Conservation (phyloP, 1,139 yeast species). For the Scheffersomyces quercinus region DNA sequence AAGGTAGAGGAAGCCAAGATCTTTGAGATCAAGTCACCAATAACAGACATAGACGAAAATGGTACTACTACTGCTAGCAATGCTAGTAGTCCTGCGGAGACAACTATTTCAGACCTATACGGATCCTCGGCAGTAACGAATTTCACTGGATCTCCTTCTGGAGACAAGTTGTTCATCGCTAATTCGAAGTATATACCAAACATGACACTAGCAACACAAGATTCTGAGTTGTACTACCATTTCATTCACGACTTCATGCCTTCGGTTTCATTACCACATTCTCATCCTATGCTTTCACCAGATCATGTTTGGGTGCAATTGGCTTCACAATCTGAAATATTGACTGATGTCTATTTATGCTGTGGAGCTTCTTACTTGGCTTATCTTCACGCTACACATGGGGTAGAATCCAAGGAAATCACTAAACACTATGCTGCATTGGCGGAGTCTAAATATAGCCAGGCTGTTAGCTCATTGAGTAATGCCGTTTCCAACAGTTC, state of each 20-base stretch:
- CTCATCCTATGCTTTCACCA: slow-evolving; percentile 42
- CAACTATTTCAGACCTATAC: too few relatives aligned
- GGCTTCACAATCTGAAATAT: slow-evolving; percentile 27
- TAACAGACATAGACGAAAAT: too few relatives aligned
- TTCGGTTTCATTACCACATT: slow-evolving; percentile 40
- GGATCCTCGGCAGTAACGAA: too few relatives aligned
- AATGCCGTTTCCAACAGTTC: slow-evolving; percentile 6
- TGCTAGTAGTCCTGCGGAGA: too few relatives aligned
- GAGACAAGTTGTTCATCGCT: neutral
- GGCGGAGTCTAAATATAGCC: slow-evolving; percentile 22
- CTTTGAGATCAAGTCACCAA: neutral
- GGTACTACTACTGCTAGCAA: too few relatives aligned
- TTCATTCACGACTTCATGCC: slow-evolving; percentile 37
- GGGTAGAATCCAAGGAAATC: slow-evolving; percentile 2
- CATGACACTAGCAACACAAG: slow-evolving; percentile 8
- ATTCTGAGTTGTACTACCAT: slow-evolving; percentile 23
- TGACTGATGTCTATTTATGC: slow-evolving; percentile 34
- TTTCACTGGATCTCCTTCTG: too few relatives aligned
- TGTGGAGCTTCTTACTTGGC: slow-evolving; percentile 39
- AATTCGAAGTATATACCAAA: slow-evolving; percentile 10
- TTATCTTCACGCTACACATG: slow-evolving; percentile 8
- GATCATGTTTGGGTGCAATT: slow-evolving; percentile 17
- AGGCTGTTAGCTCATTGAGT: slow-evolving; percentile 15
- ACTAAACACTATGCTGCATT: slow-evolving; percentile 9
- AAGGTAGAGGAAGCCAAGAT: neutral